Percentiles rank a stretch among this genome's conserved stretches.
phyloP scores from a whole-genome alignment of 805 yeast species.

The Cyberlindnera meyerae region DNA sequence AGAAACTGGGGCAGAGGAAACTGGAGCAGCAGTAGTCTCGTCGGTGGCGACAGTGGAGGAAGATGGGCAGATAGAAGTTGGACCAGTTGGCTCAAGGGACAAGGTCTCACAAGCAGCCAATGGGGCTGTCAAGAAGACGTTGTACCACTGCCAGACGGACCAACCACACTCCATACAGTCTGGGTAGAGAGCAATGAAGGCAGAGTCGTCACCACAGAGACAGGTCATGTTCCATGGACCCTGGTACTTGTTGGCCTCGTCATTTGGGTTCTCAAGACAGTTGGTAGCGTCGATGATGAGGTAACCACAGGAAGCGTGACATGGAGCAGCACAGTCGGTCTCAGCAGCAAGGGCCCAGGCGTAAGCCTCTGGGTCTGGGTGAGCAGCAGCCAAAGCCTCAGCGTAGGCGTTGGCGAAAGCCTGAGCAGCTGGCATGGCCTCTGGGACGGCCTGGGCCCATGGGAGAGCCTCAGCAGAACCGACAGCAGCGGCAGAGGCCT shows the following conservation, averaged over 20 bases:
- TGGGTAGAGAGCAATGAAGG: slow-evolving; percentile 20
- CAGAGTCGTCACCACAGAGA: slow-evolving; percentile 16
- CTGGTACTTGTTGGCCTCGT: slow-evolving; percentile 1
- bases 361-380: slow-evolving; percentile 21
- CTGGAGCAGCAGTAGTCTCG: slow-evolving; percentile 5
- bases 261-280: slow-evolving; percentile 16
- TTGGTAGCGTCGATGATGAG: slow-evolving; percentile 26
- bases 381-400: slow-evolving; percentile 11
- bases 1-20: slow-evolving; percentile 15
- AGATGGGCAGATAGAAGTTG: slow-evolving; percentile 13
- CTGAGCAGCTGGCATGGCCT: slow-evolving; percentile 10
- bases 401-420: slow-evolving; percentile 11
- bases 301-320: slow-evolving; percentile 30
- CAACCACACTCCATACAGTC: slow-evolving; percentile 33
- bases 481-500: too few species aligned
- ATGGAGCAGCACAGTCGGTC: slow-evolving; percentile 22
- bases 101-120: slow-evolving; percentile 21
- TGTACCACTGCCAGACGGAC: slow-evolving; percentile 32
- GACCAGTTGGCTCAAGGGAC: slow-evolving; percentile 24
- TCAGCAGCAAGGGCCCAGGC: slow-evolving; percentile 24
- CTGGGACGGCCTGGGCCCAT: slow-evolving; percentile 10
- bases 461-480: slow-evolving; percentile 10
- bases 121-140: slow-evolving; percentile 23
- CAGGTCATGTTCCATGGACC: slow-evolving; percentile 17
- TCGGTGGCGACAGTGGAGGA: slow-evolving; percentile 14